Base-by-base conservation (phyloP, 495 filamentous ascomycete species). In the Aspergillus olivimuriae region DNA sequence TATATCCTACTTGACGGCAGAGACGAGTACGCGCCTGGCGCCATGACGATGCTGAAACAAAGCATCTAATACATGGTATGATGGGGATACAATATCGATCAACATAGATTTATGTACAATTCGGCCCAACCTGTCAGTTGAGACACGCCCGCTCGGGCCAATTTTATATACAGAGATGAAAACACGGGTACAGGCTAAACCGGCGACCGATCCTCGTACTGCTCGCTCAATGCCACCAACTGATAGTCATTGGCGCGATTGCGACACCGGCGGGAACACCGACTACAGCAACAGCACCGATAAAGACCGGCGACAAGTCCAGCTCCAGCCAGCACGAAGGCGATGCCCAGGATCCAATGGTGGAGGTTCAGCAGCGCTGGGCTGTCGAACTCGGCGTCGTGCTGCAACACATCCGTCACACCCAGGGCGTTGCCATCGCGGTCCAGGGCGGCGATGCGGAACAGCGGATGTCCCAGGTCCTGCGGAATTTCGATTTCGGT, bases 381-480 rank as follows among this genome's bases (percentile, higher is more conserved):
- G 0, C 37, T 9, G 16, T 11, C 21, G 3, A 16, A 9, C 16
- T 30, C 39, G 17, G 23, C 22, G 4, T 44, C 35, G 22, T 17
- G 20, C 23, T 61, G 51, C 0, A 62, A 36, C 12, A 52, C 16
- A 14, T 52, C 41, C 0, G 56, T 57, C 8, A 48, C 42, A 1
- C 55, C 58, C 2, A 62, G 42, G 1, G 51, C 42, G 32, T 51
- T 41, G 8, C 58, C 58, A 7, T 51, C 7, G 8, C 18, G 14
- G 36, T 62, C 56, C 20, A 62, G 26, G 8, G 51, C 58, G 3
- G 49, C 53, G 11, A 62, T 11, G 4, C 56, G 52, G 30, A 59
- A 53, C 14, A 52, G 8, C 2, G 40, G 46, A 3, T 23, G 12
- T 4, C 36, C 34, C 2, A 52, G 20, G 8, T 53, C 41, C 9